Evolutionary conservation across 1,284 basidiomycete genomes (phyloP).

Genomic region (Apiotrichum sp.): DNA sequence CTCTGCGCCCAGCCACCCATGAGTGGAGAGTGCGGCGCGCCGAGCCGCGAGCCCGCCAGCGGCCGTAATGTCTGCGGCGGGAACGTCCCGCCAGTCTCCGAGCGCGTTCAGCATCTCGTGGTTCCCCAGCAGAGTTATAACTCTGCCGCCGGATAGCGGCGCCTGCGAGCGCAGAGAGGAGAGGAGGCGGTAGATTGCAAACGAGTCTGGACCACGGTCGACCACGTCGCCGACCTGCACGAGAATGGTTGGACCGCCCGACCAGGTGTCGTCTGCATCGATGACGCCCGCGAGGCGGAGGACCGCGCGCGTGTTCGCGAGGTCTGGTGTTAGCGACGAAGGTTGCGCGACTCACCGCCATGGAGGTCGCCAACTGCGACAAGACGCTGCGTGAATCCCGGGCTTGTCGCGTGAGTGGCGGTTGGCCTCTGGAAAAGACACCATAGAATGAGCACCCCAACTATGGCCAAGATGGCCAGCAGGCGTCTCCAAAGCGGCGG

Average conservation of each 20-base stretch:
- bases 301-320: constrained; percentile 63
- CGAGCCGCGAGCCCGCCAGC: constrained; percentile 65
- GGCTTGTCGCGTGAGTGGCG: too few relatives aligned
- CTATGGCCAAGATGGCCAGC: too few relatives aligned
- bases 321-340: constrained; percentile 40
- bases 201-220: constrained; percentile 82
- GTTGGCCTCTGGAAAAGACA: too few relatives aligned
- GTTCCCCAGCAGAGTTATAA: constrained; percentile 72
- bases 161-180: constrained; percentile 74
- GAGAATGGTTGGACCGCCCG: constrained; percentile 68
- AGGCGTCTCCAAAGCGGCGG: too few relatives aligned
- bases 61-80: constrained; percentile 66
- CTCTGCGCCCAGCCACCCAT: constrained; percentile 70
- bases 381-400: too few relatives aligned
- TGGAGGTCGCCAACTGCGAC: too few relatives aligned
- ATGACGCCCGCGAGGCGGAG: constrained; percentile 69
- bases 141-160: constrained; percentile 58
- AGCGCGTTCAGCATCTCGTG: constrained; percentile 69
- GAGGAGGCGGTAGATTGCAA: constrained; percentile 73
- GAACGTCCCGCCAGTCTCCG: constrained; percentile 87
- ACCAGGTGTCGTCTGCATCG: constrained; percentile 64
- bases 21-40: constrained; percentile 60
- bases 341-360: background rate
- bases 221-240: constrained; percentile 93
- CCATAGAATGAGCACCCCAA: too few relatives aligned